Evolutionary conservation across 352 stramenopile genomes (phyloP).

Genomic region (Pythium coloratum): DNA sequence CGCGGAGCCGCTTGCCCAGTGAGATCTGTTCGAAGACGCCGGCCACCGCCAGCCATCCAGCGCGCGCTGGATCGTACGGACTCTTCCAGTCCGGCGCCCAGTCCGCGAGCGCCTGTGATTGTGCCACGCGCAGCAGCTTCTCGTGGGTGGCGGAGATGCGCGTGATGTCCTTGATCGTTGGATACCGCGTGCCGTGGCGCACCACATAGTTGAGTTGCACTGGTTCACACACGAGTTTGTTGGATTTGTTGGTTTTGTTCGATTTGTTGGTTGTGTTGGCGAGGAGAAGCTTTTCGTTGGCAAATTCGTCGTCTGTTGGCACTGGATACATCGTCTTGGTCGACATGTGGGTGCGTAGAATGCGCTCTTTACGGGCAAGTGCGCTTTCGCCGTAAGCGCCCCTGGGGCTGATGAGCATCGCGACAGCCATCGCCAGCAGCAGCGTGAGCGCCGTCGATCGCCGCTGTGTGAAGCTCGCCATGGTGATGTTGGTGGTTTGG

Average conservation of each 20-base stretch:
- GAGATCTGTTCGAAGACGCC: slow-evolving; percentile 64
- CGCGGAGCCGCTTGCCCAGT: slow-evolving; percentile 54
- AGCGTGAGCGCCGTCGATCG: slow-evolving; percentile 19
- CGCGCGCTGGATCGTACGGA: slow-evolving; percentile 45
- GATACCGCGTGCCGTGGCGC: slow-evolving; percentile 76
- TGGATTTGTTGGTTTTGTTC: slow-evolving; percentile 2
- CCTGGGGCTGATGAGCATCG: background rate
- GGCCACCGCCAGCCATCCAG: slow-evolving; percentile 49
- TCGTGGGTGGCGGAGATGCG: slow-evolving; percentile 45
- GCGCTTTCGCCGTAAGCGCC: slow-evolving; percentile 6
- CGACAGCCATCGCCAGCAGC: slow-evolving; percentile 14
- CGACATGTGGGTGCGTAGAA: slow-evolving; percentile 67
- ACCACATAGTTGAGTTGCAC: slow-evolving; percentile 80
- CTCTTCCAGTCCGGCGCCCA: slow-evolving; percentile 57
- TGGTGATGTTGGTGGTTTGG: background rate
- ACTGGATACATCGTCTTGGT: slow-evolving; percentile 76
- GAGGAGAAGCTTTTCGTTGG: slow-evolving; percentile 2
- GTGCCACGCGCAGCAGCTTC: slow-evolving; percentile 28
- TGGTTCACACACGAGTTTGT: slow-evolving; percentile 34
- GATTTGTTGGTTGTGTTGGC: background rate
- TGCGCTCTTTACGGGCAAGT: slow-evolving; percentile 17
- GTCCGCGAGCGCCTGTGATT: background rate
- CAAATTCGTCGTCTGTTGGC: slow-evolving; percentile 15
- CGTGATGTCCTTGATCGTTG: slow-evolving; percentile 77
- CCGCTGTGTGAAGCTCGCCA: slow-evolving; percentile 1